These are phyloP conservation scores for Trichoderma erinaceum DNA, from an alignment of 495 filamentous ascomycete species.

Conservation along the genomic window DNA sequence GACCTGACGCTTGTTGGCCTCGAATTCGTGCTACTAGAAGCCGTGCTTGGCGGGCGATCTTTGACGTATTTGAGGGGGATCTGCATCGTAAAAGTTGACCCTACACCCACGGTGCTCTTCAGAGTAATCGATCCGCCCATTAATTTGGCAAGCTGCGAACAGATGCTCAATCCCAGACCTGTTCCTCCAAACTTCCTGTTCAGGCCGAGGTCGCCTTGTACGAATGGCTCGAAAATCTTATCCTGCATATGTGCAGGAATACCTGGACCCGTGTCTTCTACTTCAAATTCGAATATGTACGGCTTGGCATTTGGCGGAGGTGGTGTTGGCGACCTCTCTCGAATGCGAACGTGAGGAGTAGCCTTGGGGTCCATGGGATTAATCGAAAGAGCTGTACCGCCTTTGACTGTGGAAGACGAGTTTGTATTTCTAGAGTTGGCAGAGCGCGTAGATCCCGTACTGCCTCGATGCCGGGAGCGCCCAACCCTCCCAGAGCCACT, in stretches of 20 bases:
- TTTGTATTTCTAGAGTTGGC: conserved; percentile 36
- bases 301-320: conserved; percentile 52
- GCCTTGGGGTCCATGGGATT: conserved; percentile 52
- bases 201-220: conserved; percentile 82
- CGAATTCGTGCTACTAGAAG: conserved; percentile 52
- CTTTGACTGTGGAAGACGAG: conserved; percentile 25
- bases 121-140: conserved; percentile 76
- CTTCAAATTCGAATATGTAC: conserved; percentile 75
- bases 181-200: conserved; percentile 90
- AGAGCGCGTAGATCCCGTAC: conserved; percentile 45
- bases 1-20: conserved; percentile 61
- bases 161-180: conserved; percentile 85
- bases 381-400: conserved; percentile 48
- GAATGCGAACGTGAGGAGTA: conserved; percentile 39
- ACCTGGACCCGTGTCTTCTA: conserved; percentile 86
- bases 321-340: conserved; percentile 56
- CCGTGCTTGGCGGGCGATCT: conserved; percentile 47
- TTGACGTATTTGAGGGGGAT: conserved; percentile 76
- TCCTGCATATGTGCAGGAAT: conserved; percentile 70
- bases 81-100: conserved; percentile 75
- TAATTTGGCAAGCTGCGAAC: conserved; percentile 71
- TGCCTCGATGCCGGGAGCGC: conserved; percentile 35
- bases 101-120: conserved; percentile 64
- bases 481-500: conserved; percentile 27
- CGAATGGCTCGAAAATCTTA: conserved; percentile 88